Evolutionary conservation across 305 asterid species (phyloP).

Genomic region (Ilex paraguariensis): DNA sequence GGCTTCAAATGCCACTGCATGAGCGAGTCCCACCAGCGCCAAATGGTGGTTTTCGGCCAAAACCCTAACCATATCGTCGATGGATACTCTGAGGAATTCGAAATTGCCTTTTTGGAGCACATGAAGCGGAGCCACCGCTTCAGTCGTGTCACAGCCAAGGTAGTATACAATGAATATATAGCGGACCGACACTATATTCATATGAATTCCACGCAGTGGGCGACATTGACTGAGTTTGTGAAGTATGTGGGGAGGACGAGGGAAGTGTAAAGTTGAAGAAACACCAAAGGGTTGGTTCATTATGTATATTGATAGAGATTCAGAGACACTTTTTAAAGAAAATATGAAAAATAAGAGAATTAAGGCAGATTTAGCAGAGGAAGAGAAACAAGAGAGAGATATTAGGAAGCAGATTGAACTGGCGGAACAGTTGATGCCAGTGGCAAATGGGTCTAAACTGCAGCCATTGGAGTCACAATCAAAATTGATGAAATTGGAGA

Average conservation of each 20-base stretch:
- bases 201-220: constrained; percentile 89
- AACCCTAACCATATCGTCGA: constrained; percentile 55
- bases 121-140: constrained; percentile 77
- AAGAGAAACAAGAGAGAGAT: constrained; percentile 83
- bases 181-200: constrained; percentile 69
- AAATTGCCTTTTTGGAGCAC: constrained; percentile 62
- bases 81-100: constrained; percentile 86
- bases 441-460: constrained; percentile 19
- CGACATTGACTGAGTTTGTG: constrained; percentile 75
- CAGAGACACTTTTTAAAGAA: constrained; percentile 82
- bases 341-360: constrained; percentile 75
- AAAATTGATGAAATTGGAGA: constrained; percentile 46
- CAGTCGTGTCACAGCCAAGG: constrained; percentile 86
- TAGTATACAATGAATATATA: constrained; percentile 86
- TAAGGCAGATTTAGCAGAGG: constrained; percentile 66
- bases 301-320: constrained; percentile 75
- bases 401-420: constrained; percentile 82
- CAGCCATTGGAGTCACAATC: constrained; percentile 24
- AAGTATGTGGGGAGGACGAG: constrained; percentile 73
- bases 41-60: constrained; percentile 88
- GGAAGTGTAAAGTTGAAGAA: constrained; percentile 85
- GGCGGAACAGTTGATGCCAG: constrained; percentile 52
- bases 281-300: constrained; percentile 93
- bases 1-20: constrained; percentile 94
- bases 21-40: constrained; percentile 92